Percentiles rank a stretch among this genome's conserved stretches.
Evolutionary conservation across 139 green algal genomes (phyloP).

Genomic region (Chara braunii): DNA sequence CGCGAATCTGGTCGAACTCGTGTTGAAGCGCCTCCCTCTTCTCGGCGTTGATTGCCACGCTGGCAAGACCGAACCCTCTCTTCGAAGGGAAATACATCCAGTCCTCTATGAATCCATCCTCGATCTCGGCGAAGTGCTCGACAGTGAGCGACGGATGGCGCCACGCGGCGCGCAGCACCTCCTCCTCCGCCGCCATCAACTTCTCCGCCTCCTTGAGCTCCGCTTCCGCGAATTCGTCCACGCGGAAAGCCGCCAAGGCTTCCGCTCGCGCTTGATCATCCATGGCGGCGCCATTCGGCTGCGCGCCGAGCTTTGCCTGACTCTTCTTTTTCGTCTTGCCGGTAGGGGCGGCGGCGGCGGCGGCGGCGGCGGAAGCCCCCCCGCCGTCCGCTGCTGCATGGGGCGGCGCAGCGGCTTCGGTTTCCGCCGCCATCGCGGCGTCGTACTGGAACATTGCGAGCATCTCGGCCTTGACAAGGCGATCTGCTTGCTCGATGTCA

Average conservation of each 20-base stretch:
- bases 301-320: background rate
- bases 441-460: slow-evolving; percentile 60
- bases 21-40: slow-evolving; percentile 8
- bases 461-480: slow-evolving; percentile 62
- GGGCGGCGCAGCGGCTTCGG: too few relatives aligned
- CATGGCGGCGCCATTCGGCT: slow-evolving; percentile 3
- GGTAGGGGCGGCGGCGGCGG: too few relatives aligned
- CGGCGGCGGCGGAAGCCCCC: too few relatives aligned
- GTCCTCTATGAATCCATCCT: slow-evolving; percentile 13
- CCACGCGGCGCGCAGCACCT: slow-evolving; percentile 13
- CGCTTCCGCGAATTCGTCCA: background rate
- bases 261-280: slow-evolving; percentile 13
- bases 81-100: slow-evolving; percentile 18
- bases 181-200: slow-evolving; percentile 22
- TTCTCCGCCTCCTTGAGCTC: background rate
- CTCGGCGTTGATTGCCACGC: slow-evolving; percentile 16
- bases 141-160: slow-evolving; percentile 12
- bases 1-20: slow-evolving; percentile 29
- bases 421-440: too few relatives aligned
- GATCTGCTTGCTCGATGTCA: slow-evolving; percentile 53
- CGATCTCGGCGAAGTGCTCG: slow-evolving; percentile 18
- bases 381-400: too few relatives aligned
- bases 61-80: slow-evolving; percentile 8
- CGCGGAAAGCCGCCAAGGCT: background rate
- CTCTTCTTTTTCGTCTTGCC: slow-evolving; percentile 19